Evolutionary conservation across 768 basidiomycete species (phyloP), one percentile per base, ranked within the genome.

Genomic region (Russula ochroleuca): DNA sequence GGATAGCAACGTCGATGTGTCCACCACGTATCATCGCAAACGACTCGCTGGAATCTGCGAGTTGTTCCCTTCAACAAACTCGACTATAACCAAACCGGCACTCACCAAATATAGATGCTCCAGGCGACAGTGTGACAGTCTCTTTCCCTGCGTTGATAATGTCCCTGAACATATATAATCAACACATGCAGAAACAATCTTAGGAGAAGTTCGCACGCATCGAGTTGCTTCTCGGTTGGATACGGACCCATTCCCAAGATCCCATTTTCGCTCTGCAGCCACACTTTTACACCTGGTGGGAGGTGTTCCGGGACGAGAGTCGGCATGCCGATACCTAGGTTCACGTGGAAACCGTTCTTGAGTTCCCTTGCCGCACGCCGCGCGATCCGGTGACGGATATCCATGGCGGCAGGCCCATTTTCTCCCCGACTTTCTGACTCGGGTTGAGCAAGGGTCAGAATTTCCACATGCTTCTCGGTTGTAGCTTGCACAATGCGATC

Each of bases 11-110:
- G 68, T 98, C 86, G 55, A 98, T 85, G 75, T 98, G 95, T 6
- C 95, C 95, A 50, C 95, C 95, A 58, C 95, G 90, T 75, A 98
- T 97, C 95, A 98, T 98, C 13, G 90, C 90, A 71, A 98, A 98
- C 3, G 92, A 94, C 75, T 97, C 94, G 69, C 85, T 85, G 4
- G 93, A 94, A 75, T 95, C 90, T 90, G 65, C n/a, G n/a, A 14
- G 28, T 7, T 7, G 8, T 25, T 21, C 15, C 2, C 21, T 31
- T 61, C 40, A 43, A 47, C 19, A 28, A 51, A 21, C 15, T 31
- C 7, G n/a, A 25, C 25, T 31, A 23, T n/a, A n/a, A 33, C 15
- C 40, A 45, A 45, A 13, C 5, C 28, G 15, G 19, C 14, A 33
- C 86, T 57, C 68, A 88, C 91, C 95, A 72, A 98, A 98, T 9